Conservation (phyloP, 257 asterid species). For the Solanum pimpinellifolium region DNA sequence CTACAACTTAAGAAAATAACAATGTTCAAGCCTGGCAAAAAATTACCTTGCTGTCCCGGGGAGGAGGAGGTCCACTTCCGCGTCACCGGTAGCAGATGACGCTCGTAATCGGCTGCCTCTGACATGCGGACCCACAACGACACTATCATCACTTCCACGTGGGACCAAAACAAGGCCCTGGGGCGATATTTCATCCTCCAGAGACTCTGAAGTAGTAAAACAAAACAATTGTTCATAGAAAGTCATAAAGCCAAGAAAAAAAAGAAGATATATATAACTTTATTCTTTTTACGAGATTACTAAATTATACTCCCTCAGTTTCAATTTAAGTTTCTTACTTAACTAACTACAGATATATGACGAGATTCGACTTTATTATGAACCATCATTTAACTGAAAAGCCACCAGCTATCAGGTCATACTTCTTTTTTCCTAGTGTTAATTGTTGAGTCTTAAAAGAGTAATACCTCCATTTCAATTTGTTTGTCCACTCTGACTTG, state of each 20-base stretch:
- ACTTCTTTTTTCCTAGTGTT: background rate
- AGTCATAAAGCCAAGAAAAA: background rate
- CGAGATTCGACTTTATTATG: background rate
- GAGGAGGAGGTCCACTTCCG: conserved; percentile 95
- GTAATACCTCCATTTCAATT: background rate
- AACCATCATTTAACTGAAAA: background rate
- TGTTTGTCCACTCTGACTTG: background rate
- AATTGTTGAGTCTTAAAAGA: background rate
- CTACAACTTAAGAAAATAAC: background rate
- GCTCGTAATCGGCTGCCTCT: conserved; percentile 88
- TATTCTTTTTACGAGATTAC: background rate
- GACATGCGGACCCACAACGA: conserved; percentile 74
- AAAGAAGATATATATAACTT: background rate
- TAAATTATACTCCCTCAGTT: background rate
- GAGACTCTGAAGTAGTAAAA: conserved; percentile 30
- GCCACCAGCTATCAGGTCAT: background rate
- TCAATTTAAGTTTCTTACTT: background rate
- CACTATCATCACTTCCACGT: conserved; percentile 53
- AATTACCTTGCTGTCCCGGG: conserved; percentile 96
- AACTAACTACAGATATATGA: background rate
- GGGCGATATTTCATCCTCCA: conserved; percentile 88
- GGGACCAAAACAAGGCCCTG: conserved; percentile 95
- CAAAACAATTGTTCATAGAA: conserved; percentile 3
- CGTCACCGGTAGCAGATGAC: conserved; percentile 80
- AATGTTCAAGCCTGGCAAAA: background rate